Evolutionary conservation across 176 grass and related monocot species (phyloP).

Genomic region (Poa annua): DNA sequence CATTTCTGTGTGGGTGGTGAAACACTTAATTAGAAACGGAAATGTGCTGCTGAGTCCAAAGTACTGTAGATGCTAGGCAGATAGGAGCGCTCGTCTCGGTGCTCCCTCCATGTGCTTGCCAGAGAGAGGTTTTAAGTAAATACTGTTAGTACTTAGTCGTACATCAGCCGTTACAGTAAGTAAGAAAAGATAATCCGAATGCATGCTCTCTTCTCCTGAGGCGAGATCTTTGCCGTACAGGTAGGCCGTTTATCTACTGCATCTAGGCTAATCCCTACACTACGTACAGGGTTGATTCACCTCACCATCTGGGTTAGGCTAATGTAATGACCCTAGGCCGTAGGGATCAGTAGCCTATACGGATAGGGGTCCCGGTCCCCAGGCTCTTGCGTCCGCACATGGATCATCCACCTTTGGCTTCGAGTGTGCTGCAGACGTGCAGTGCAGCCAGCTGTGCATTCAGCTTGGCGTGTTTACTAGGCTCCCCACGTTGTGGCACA

Average conservation of each 20-base stretch:
- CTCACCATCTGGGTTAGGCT: neutral
- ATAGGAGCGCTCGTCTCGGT: neutral
- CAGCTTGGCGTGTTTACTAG: neutral
- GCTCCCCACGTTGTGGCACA: too few relatives aligned
- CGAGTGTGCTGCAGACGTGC: neutral
- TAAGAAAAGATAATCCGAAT: neutral
- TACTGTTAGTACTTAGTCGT: neutral
- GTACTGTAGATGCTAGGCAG: neutral
- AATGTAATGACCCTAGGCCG: constrained; percentile 13
- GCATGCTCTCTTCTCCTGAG: neutral
- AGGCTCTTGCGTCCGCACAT: constrained; percentile 17
- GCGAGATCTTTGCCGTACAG: constrained; percentile 48
- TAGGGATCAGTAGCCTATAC: constrained; percentile 54
- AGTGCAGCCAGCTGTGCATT: neutral
- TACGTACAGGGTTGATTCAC: neutral
- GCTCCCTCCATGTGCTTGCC: neutral
- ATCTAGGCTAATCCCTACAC: constrained; percentile 9
- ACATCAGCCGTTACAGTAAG: neutral
- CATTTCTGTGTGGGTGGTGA: too few relatives aligned
- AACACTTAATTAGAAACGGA: too few relatives aligned
- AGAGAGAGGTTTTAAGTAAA: neutral
- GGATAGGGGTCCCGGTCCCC: constrained; percentile 6
- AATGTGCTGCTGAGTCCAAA: neutral
- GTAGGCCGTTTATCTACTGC: neutral
- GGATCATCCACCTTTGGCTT: neutral